phyloP scores from a whole-genome alignment of 2,329 filamentous ascomycete species.

The Thielaviopsis ethacetica region DNA sequence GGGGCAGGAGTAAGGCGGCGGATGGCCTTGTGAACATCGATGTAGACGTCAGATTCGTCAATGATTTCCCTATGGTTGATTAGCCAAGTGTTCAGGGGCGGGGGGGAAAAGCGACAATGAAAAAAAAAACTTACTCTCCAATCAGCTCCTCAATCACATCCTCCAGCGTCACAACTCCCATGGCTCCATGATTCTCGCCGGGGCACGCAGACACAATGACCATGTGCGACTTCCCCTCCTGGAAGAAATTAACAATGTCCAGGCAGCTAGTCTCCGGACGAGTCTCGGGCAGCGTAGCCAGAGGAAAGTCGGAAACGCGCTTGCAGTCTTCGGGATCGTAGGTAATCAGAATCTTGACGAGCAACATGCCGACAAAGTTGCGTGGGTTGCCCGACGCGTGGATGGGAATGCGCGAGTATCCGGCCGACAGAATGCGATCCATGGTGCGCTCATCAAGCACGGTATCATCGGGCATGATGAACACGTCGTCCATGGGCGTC shows the following conservation, averaged over 20 bases:
- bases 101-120: neutral
- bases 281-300: conserved; percentile 90
- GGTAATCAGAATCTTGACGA: conserved; percentile 97
- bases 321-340: conserved; percentile 91
- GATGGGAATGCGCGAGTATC: conserved; percentile 92
- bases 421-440: conserved; percentile 81
- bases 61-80: conserved; percentile 65
- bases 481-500: conserved; percentile 97
- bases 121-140: conserved; percentile 56
- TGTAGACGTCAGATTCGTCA: conserved; percentile 94
- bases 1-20: conserved; percentile 75
- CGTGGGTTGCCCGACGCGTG: conserved; percentile 67
- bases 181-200: conserved; percentile 75
- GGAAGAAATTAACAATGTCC: conserved; percentile 98
- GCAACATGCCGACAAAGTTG: conserved; percentile 92
- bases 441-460: conserved; percentile 86
- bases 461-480: conserved; percentile 90
- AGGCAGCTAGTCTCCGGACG: conserved; percentile 89
- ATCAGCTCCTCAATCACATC: conserved; percentile 98
- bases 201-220: conserved; percentile 82
- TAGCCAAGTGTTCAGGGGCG: conserved; percentile 15
- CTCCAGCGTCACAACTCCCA: conserved; percentile 89
- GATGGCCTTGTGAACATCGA: conserved; percentile 97
- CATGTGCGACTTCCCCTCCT: conserved; percentile 98
- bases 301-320: conserved; percentile 72